Conservation (phyloP, 106 monocot genomes). For the Phalaenopsis aphrodite region DNA sequence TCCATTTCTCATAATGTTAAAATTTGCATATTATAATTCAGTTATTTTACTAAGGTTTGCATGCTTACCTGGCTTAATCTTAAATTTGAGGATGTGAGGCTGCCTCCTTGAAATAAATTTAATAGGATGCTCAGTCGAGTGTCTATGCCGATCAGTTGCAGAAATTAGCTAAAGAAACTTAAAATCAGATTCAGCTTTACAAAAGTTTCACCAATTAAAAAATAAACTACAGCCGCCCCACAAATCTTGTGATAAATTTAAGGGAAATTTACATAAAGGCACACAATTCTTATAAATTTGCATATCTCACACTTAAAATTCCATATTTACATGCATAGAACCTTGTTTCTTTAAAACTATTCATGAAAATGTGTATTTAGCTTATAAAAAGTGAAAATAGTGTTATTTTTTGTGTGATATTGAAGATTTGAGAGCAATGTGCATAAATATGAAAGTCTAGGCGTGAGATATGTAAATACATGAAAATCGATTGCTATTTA, state of each 20-base stretch:
- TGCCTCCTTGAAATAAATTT: slow-evolving; percentile 86
- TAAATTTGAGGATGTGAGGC: slow-evolving; percentile 75
- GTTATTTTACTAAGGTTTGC: background rate
- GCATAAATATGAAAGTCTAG: too few relatives aligned
- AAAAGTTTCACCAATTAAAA: background rate
- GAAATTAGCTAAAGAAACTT: slow-evolving; percentile 67
- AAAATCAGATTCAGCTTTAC: slow-evolving; percentile 4
- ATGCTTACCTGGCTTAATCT: slow-evolving; percentile 86
- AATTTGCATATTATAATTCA: slow-evolving; percentile 1
- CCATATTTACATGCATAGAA: too few relatives aligned
- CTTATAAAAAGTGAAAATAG: too few relatives aligned
- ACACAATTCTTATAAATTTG: too few relatives aligned
- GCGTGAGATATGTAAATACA: too few relatives aligned
- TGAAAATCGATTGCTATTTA: too few relatives aligned
- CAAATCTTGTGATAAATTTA: background rate
- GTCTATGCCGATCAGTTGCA: slow-evolving; percentile 74
- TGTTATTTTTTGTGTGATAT: too few relatives aligned
- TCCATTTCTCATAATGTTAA: background rate
- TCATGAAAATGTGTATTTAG: too few relatives aligned
- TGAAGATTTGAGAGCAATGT: too few relatives aligned
- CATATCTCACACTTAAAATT: too few relatives aligned
- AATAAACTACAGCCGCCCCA: background rate
- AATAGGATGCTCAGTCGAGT: slow-evolving; percentile 79
- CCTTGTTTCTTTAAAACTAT: too few relatives aligned
- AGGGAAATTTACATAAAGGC: too few relatives aligned